phyloP scores from a whole-genome alignment of 208 protist species.

The Trypanosoma congolense region DNA sequence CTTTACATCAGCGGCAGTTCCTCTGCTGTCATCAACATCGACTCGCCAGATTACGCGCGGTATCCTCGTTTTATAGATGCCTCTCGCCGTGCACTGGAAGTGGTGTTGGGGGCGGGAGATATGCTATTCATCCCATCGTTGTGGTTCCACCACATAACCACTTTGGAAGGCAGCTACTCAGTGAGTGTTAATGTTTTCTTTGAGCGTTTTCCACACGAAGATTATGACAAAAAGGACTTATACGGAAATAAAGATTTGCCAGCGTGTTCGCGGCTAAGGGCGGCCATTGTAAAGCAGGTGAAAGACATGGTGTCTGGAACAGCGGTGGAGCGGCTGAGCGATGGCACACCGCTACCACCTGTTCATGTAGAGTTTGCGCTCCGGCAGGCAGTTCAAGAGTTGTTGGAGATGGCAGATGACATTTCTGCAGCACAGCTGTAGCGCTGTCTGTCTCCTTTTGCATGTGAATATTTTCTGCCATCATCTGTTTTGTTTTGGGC shows the following conservation, averaged over 20 bases:
- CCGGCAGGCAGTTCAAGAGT: constrained; percentile 76
- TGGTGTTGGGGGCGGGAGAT: constrained; percentile 85
- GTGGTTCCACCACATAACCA: constrained; percentile 92
- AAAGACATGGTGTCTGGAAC: constrained; percentile 21
- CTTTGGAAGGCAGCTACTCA: constrained; percentile 45
- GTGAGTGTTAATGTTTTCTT: constrained; percentile 89
- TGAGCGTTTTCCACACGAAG: constrained; percentile 46
- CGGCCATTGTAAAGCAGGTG: constrained; percentile 31
- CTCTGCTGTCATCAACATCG: constrained; percentile 79
- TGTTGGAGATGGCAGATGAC: constrained; percentile 41
- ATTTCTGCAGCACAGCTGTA: constrained; percentile 22
- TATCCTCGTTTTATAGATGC: constrained; percentile 84
- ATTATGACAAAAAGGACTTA: constrained; percentile 83
- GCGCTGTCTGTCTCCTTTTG: background rate
- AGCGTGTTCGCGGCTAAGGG: constrained; percentile 38
- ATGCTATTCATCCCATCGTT: constrained; percentile 91
- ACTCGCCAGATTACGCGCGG: constrained; percentile 58
- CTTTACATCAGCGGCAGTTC: constrained; percentile 89
- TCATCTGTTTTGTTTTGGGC: too few species aligned
- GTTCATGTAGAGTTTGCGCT: constrained; percentile 79
- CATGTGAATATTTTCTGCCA: background rate
- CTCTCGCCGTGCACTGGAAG: constrained; percentile 58
- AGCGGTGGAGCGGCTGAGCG: constrained; percentile 8
- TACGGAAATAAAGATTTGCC: constrained; percentile 89
- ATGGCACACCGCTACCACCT: constrained; percentile 16